Evolutionary conservation across 129 eudicot genomes (phyloP).

Genomic region (Flaveria linearis): DNA sequence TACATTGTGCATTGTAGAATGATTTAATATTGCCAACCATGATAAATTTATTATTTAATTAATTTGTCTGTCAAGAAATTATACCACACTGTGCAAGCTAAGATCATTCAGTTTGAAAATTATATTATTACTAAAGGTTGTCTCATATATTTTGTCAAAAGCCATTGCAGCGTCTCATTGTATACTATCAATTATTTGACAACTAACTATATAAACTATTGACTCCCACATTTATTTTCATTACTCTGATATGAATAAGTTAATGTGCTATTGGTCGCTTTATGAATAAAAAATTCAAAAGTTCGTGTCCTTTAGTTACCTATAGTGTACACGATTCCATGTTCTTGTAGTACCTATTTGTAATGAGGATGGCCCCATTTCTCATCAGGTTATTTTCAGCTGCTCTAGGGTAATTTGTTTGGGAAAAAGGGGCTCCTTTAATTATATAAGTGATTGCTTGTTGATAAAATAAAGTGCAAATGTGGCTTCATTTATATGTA

Average conservation of each 20-base stretch:
- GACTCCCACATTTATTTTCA: not conserved
- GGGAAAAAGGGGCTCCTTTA: not conserved
- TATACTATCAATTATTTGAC: too few species aligned
- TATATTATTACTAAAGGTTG: too few species aligned
- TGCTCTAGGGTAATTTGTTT: not conserved
- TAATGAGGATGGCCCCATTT: constrained; percentile 14
- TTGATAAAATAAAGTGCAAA: too few species aligned
- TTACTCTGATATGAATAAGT: not conserved
- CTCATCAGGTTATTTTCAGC: constrained; percentile 1
- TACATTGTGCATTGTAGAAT: not conserved
- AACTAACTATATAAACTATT: not conserved
- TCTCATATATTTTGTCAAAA: too few species aligned
- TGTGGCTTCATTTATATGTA: too few species aligned
- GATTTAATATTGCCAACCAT: not conserved
- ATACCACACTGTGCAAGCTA: too few species aligned
- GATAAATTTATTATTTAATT: not conserved
- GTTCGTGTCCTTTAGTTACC: constrained; percentile 19
- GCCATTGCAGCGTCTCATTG: too few species aligned
- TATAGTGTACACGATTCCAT: constrained; percentile 20
- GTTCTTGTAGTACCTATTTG: constrained; percentile 12
- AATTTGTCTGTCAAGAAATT: not conserved
- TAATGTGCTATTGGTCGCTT: not conserved
- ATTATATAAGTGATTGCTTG: too few species aligned
- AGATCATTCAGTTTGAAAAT: too few species aligned
- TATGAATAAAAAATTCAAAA: constrained; percentile 1